These are phyloP conservation scores for Populus simonii DNA, from an alignment of 345 rosid species.

Conservation along the genomic window DNA sequence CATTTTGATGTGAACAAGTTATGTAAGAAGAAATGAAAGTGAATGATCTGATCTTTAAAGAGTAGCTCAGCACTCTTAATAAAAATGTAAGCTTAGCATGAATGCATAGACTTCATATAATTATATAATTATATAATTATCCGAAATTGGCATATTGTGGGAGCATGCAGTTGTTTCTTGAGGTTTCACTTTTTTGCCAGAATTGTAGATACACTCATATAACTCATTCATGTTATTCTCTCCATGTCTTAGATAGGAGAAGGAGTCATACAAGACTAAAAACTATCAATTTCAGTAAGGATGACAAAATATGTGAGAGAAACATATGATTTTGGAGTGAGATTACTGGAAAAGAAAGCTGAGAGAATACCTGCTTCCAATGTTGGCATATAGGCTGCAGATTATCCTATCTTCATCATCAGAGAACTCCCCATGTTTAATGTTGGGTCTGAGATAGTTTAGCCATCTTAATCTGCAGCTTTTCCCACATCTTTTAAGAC, in stretches of 20 bases:
- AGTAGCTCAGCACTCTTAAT: background rate
- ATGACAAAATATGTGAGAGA: background rate
- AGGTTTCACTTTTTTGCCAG: background rate
- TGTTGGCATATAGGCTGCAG: slow-evolving; percentile 32
- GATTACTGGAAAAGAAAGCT: background rate
- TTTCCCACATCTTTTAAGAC: slow-evolving; percentile 35
- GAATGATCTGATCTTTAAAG: background rate
- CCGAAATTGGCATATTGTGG: slow-evolving; percentile 25
- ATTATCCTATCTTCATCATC: slow-evolving; percentile 34
- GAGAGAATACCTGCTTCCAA: slow-evolving; percentile 30
- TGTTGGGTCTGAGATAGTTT: slow-evolving; percentile 34
- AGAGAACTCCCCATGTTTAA: slow-evolving; percentile 35
- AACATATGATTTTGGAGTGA: background rate
- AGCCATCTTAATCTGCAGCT: slow-evolving; percentile 39
- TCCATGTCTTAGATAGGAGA: background rate
- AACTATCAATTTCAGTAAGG: no score
- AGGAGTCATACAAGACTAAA: background rate
- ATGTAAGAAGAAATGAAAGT: background rate
- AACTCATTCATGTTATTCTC: background rate
- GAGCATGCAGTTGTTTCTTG: slow-evolving; percentile 20
- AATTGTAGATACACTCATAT: background rate
- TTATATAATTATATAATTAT: slow-evolving; percentile 9
- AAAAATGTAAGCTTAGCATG: background rate
- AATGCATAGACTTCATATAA: slow-evolving; percentile 2
- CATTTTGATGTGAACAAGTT: background rate